A percentile compares a stretch with the other conserved stretches of the same genome.
Evolutionary conservation across 352 stramenopile species (phyloP).

Genomic region (Globisporangium megalacanthum): DNA sequence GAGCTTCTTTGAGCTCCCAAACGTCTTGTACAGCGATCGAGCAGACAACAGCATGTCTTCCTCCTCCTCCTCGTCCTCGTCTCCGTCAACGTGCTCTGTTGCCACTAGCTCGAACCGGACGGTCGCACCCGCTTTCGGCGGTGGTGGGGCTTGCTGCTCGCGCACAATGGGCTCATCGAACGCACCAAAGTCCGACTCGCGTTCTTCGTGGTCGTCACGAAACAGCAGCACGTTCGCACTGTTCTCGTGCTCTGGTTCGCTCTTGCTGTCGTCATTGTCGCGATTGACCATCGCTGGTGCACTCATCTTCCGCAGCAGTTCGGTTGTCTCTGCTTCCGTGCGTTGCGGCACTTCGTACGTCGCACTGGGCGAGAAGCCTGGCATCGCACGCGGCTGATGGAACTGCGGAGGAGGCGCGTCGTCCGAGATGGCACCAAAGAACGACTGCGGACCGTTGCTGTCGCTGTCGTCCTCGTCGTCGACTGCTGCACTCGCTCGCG

Average conservation of each 20-base stretch:
- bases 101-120: neutral
- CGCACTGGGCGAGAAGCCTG: slow-evolving; percentile 5
- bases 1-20: slow-evolving; percentile 46
- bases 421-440: slow-evolving; percentile 13
- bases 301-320: slow-evolving; percentile 17
- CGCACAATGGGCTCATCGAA: slow-evolving; percentile 27
- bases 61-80: slow-evolving; percentile 8
- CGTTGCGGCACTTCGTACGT: slow-evolving; percentile 16
- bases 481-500: neutral
- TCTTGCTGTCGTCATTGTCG: slow-evolving; percentile 1
- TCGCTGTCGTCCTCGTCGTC: slow-evolving; percentile 2
- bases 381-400: slow-evolving; percentile 9
- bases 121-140: neutral
- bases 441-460: slow-evolving; percentile 4
- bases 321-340: slow-evolving; percentile 7
- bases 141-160: neutral
- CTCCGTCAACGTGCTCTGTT: slow-evolving; percentile 2
- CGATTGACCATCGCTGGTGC: neutral
- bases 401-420: slow-evolving; percentile 4
- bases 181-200: slow-evolving; percentile 8
- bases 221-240: neutral
- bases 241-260: slow-evolving; percentile 15
- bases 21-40: slow-evolving; percentile 32
- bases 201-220: slow-evolving; percentile 2
- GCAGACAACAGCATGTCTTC: slow-evolving; percentile 31